Base-by-base conservation (phyloP, 2,329 filamentous ascomycete species). In the Stenocarpella maydis region DNA sequence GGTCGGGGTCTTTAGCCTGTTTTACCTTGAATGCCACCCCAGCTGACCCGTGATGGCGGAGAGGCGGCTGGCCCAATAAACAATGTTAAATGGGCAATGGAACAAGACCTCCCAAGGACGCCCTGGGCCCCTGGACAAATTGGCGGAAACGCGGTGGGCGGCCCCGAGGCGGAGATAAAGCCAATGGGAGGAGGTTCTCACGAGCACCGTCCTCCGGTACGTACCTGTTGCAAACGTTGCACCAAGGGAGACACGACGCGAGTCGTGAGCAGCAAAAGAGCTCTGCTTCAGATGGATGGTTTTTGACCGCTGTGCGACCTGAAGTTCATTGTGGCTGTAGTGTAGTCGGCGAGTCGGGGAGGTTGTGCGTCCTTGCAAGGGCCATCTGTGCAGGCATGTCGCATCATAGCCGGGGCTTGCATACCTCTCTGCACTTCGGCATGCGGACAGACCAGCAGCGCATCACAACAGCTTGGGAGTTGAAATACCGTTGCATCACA, bases 291-390 rank as follows among this genome's bases (percentile, higher is more conserved):
- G 68, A 49, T 55, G 41, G 65, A 50, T 54, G 65, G 37, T 45
- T 53, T 45, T 53, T 31, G 14, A 47, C 21, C 31, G n/a, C 50
- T 67, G 68, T 70, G 39, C 49, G 24, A 70, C 68, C 37, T 21
- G 47, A 49, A 49, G 39, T 34, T 37, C 65, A 41, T 53, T 68
- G 69, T 70, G 69, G 69, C 69, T 70, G 65, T 52, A 43, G 43
- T 70, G 43, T 69, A 65, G 68, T 69, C 68, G 68, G 68, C 68
- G 68, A 69, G 52, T 69, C 68, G 68, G 68, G 68, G 53, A 69
- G 34, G 61, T 69, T 50, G 68, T 69, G 63, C 15, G 24, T 31
- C 52, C n/a, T 64, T 37, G 55, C 34, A 61, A 19, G 37, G 64
- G 49, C 45, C 26, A 41, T 64, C 45, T 34, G 54, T 49, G 58